Evolutionary conservation across 2,329 filamentous ascomycete genomes (phyloP).

Genomic region (Alternaria arbusti): DNA sequence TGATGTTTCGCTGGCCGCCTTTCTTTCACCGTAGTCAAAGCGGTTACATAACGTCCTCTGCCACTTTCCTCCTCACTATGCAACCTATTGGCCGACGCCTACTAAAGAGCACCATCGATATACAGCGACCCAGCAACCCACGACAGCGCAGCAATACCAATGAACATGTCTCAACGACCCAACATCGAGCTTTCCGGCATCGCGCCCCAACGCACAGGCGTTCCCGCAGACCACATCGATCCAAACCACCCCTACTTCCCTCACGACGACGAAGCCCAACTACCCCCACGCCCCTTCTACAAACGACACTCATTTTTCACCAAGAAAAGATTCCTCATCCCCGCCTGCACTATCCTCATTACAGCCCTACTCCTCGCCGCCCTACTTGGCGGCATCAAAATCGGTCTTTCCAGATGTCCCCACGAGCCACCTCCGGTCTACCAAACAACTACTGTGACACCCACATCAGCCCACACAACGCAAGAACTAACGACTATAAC

Average conservation of each 20-base stretch:
- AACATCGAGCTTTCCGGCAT: not conserved
- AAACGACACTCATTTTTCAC: not conserved
- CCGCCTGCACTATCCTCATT: not conserved
- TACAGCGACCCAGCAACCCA: not conserved
- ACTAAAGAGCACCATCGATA: not conserved
- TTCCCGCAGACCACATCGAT: constrained; percentile 5
- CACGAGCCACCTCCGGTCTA: accelerated
- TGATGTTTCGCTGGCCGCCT: not conserved
- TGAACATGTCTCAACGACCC: not conserved
- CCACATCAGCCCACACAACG: not conserved
- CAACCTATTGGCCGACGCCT: not conserved
- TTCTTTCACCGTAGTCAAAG: not conserved
- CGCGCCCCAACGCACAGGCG: not conserved
- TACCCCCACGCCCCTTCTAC: not conserved
- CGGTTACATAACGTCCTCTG: not conserved
- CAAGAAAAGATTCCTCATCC: not conserved
- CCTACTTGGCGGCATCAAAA: not conserved
- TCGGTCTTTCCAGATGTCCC: not conserved
- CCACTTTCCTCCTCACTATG: not conserved
- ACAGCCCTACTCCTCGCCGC: not conserved
- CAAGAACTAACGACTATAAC: not conserved
- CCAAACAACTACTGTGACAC: not conserved
- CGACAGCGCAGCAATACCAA: not conserved
- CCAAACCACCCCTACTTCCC: constrained; percentile 9
- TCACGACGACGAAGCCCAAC: not conserved